A percentile compares a stretch with the other conserved stretches of the same genome.
Evolutionary conservation across 495 filamentous ascomycete genomes (phyloP).

Genomic region (Xylaria nigripes): DNA sequence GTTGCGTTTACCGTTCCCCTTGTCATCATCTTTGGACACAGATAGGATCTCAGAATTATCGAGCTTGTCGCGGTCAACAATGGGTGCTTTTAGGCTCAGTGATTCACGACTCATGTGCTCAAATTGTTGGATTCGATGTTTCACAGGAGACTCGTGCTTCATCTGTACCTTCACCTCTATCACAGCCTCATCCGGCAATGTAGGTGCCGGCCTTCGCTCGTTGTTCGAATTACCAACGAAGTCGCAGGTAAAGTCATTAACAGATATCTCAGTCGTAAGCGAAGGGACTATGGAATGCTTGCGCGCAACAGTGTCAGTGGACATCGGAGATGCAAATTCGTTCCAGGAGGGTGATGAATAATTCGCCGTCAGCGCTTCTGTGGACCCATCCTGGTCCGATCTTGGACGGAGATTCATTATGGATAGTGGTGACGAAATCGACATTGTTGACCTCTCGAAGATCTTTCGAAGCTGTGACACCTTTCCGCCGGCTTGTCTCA

Average conservation of each 20-base stretch:
- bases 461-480: conserved; percentile 24
- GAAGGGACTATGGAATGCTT: conserved; percentile 13
- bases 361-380: not conserved
- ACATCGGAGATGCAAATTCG: conserved; percentile 16
- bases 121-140: conserved; percentile 28
- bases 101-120: conserved; percentile 20
- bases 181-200: not conserved
- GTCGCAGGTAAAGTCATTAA: conserved; percentile 23
- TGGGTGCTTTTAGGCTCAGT: not conserved
- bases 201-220: not conserved
- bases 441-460: conserved; percentile 21
- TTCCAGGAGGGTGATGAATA: not conserved
- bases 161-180: not conserved
- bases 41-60: not conserved
- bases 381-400: not conserved
- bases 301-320: conserved; percentile 11
- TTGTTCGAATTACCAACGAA: conserved; percentile 12
- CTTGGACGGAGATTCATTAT: conserved; percentile 14
- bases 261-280: conserved; percentile 20
- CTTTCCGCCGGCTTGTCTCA: conserved; percentile 5
- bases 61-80: not conserved
- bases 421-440: conserved; percentile 9
- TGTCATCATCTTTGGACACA: not conserved
- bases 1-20: not conserved
- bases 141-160: conserved; percentile 25